Conservation (phyloP, 495 filamentous ascomycete genomes). For the Viridothelium virens region DNA sequence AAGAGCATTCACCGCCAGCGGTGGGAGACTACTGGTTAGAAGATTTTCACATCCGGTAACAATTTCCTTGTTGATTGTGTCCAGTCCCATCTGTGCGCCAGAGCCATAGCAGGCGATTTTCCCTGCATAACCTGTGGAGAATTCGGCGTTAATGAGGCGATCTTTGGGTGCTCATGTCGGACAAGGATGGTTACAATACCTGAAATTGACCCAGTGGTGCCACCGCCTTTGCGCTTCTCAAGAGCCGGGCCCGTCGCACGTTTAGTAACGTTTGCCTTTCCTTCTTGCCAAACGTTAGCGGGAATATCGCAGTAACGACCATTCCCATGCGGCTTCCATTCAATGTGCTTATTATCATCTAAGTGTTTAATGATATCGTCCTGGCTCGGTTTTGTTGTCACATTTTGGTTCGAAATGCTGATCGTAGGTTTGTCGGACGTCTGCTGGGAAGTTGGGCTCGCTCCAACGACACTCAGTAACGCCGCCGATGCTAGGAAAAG, state of each 20-base stretch:
- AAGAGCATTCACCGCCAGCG: neutral
- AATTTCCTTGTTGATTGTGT: neutral
- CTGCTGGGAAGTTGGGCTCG: neutral
- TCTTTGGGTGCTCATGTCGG: neutral
- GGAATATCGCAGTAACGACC: neutral
- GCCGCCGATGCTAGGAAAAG: neutral
- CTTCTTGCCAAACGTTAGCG: neutral
- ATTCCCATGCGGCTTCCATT: neutral
- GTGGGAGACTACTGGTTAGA: neutral
- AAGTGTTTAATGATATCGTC: neutral
- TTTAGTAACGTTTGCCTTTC: neutral
- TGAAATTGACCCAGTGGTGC: neutral
- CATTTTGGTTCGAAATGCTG: neutral
- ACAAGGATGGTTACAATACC: neutral
- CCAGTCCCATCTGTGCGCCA: neutral
- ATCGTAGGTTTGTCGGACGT: neutral
- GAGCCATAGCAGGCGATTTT: slow-evolving; percentile 1
- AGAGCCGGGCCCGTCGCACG: too few relatives aligned
- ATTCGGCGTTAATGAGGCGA: neutral
- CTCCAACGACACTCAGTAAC: neutral
- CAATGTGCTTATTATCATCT: neutral
- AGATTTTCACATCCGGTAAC: neutral
- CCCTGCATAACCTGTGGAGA: neutral
- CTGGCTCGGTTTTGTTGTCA: neutral
- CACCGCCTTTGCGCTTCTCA: neutral